phyloP scores from a whole-genome alignment of 2,329 filamentous ascomycete genomes.

The Bimuria novae-zelandiae region DNA sequence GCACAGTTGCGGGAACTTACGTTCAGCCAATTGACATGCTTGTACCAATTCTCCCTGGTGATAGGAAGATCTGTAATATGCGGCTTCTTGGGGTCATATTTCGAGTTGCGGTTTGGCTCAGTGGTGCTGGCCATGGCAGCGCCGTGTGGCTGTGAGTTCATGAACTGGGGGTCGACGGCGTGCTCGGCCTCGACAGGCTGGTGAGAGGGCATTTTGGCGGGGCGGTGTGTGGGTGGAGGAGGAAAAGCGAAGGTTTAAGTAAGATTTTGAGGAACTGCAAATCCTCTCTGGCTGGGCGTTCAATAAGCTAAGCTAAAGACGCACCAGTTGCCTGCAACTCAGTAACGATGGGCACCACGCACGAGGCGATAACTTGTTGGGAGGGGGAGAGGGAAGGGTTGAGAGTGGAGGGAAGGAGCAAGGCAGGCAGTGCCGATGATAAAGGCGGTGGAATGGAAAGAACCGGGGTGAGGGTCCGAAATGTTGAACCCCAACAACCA shows the following conservation, averaged over 20 bases:
- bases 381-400: conserved; percentile 1
- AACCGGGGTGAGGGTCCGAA: conserved; percentile 13
- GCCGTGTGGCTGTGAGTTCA: conserved; percentile 44
- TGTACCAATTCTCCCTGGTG: conserved; percentile 82
- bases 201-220: conserved; percentile 55
- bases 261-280: conserved; percentile 4
- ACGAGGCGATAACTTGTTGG: conserved; percentile 4
- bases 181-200: conserved; percentile 54
- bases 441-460: conserved; percentile 31
- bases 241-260: conserved; percentile 21
- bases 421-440: conserved; percentile 23
- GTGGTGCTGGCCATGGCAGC: conserved; percentile 54
- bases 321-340: conserved; percentile 18
- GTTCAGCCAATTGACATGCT: conserved; percentile 95
- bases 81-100: conserved; percentile 70
- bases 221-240: conserved; percentile 7
- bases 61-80: conserved; percentile 86
- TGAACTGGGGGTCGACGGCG: conserved; percentile 56
- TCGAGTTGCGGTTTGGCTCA: conserved; percentile 58
- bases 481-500: conserved; percentile 33
- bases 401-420: conserved; percentile 15
- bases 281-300: neutral
- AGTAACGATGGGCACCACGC: conserved; percentile 1
- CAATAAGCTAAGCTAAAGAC: conserved; percentile 13
- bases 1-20: conserved; percentile 50